Evolutionary conservation across 345 rosid genomes (phyloP).

Genomic region (Populus davidiana): DNA sequence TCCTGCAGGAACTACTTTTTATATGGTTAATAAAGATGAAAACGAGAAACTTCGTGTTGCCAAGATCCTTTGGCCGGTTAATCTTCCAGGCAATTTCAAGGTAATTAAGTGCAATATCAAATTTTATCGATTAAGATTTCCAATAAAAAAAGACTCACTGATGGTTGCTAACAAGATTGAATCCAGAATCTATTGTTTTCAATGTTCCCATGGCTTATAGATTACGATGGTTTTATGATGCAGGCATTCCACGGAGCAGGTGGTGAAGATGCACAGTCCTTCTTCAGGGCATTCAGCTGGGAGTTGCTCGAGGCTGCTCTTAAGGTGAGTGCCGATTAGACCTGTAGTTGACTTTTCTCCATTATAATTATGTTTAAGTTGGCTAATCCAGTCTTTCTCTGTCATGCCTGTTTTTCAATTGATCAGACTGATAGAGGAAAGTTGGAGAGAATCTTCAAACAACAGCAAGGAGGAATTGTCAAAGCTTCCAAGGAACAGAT

Average conservation of each 20-base stretch:
- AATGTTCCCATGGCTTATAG: background rate
- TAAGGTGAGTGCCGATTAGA: background rate
- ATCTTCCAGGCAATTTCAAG: constrained; percentile 35
- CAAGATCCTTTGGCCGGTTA: constrained; percentile 35
- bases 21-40: constrained; percentile 18
- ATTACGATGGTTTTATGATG: background rate
- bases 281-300: constrained; percentile 24
- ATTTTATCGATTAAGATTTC: too few species aligned
- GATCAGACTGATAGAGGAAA: constrained; percentile 15
- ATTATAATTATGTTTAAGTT: too few species aligned
- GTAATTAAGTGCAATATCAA: constrained; percentile 8
- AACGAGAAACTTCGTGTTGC: constrained; percentile 24
- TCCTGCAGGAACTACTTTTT: constrained; percentile 18
- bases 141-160: too few species aligned
- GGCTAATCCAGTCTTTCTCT: too few species aligned
- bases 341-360: background rate
- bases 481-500: constrained; percentile 28
- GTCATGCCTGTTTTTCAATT: too few species aligned
- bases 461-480: background rate
- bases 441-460: constrained; percentile 17
- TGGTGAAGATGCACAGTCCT: constrained; percentile 6
- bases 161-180: too few species aligned
- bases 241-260: constrained; percentile 16
- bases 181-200: too few species aligned
- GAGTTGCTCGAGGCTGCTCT: constrained; percentile 29